Conservation (phyloP, 768 basidiomycete genomes). For the Lentinula boryana region DNA sequence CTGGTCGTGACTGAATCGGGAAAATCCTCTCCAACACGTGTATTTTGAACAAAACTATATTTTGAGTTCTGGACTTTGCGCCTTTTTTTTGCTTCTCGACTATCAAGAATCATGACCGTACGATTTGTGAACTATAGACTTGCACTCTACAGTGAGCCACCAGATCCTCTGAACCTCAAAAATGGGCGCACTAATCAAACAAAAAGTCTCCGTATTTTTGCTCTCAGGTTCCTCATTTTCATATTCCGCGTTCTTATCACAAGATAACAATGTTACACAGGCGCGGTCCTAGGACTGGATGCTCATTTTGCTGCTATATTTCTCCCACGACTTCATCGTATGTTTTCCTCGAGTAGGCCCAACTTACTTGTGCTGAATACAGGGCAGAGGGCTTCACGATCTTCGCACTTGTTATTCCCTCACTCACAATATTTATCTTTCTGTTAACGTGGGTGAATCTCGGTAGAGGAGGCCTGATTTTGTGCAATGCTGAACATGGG, state of each 20-base stretch:
- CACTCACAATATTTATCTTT: slow-evolving; percentile 58
- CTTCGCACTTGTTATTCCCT: slow-evolving; percentile 60
- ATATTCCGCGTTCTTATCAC: background rate
- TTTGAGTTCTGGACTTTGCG: background rate
- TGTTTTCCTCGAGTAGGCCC: slow-evolving; percentile 15
- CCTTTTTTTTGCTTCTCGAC: background rate
- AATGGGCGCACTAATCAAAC: background rate
- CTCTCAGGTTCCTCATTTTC: slow-evolving; percentile 29
- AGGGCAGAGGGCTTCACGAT: slow-evolving; percentile 61
- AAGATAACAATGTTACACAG: slow-evolving; percentile 16
- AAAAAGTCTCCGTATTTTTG: slow-evolving; percentile 35
- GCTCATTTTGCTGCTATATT: slow-evolving; percentile 65
- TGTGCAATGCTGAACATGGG: slow-evolving; percentile 7
- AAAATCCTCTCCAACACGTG: background rate
- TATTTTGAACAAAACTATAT: background rate
- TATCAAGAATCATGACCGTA: slow-evolving; percentile 43
- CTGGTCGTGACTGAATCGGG: too few species aligned
- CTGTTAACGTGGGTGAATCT: slow-evolving; percentile 44
- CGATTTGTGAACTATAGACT: slow-evolving; percentile 53
- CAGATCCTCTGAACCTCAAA: background rate
- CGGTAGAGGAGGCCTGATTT: background rate
- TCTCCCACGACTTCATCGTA: slow-evolving; percentile 60
- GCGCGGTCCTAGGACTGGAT: slow-evolving; percentile 60
- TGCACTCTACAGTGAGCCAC: slow-evolving; percentile 40
- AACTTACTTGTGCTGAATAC: slow-evolving; percentile 1